Conservation (phyloP, 2,329 filamentous ascomycete genomes). For the Harringtonia lauricola region DNA sequence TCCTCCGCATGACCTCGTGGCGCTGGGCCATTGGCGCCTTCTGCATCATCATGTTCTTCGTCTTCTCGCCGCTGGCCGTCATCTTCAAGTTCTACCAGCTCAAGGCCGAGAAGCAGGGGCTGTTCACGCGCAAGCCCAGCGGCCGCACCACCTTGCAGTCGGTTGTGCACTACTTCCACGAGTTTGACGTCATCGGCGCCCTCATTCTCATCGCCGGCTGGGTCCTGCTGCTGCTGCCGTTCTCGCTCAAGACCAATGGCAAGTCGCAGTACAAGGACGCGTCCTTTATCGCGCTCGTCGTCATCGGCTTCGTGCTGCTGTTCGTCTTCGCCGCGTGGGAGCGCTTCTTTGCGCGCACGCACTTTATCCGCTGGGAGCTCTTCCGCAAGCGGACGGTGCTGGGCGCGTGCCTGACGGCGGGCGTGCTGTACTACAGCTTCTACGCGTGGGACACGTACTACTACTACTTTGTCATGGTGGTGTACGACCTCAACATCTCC, state of each 20-base stretch:
- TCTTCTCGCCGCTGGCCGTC: slow-evolving; percentile 44
- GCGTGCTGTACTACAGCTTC: slow-evolving; percentile 13
- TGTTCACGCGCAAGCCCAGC: slow-evolving; percentile 28
- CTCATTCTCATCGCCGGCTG: slow-evolving; percentile 50
- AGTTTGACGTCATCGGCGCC: slow-evolving; percentile 55
- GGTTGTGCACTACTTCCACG: slow-evolving; percentile 40
- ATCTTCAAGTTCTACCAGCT: slow-evolving; percentile 47
- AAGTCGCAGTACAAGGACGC: slow-evolving; percentile 27
- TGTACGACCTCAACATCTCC: slow-evolving; percentile 13
- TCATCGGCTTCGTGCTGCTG: slow-evolving; percentile 26
- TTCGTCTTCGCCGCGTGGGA: slow-evolving; percentile 27
- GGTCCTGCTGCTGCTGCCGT: slow-evolving; percentile 56
- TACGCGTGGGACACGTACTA: slow-evolving; percentile 16
- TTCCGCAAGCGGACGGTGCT: slow-evolving; percentile 36
- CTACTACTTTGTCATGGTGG: slow-evolving; percentile 15
- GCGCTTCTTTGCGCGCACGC: slow-evolving; percentile 23
- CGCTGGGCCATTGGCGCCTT: slow-evolving; percentile 60
- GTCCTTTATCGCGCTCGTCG: slow-evolving; percentile 29
- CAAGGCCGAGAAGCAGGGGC: slow-evolving; percentile 45
- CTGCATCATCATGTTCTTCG: slow-evolving; percentile 49
- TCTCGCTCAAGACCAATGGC: slow-evolving; percentile 42
- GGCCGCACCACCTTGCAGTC: slow-evolving; percentile 35
- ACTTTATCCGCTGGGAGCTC: slow-evolving; percentile 32
- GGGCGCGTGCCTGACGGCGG: slow-evolving; percentile 10
- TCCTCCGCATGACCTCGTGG: slow-evolving; percentile 44